These are phyloP conservation scores for Saturnispora besseyi DNA, from an alignment of 805 yeast genomes.

Conservation along the genomic window DNA sequence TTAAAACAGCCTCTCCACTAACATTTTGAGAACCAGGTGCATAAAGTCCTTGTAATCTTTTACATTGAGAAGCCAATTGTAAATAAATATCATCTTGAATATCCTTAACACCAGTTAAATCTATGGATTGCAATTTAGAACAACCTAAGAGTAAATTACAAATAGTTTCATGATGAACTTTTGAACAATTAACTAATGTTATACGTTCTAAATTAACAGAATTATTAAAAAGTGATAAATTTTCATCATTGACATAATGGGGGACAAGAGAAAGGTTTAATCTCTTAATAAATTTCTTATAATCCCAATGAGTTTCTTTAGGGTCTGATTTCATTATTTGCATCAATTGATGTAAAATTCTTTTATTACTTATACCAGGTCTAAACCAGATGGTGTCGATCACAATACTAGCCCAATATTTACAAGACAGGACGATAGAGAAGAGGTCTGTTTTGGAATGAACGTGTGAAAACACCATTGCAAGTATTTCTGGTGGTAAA, in stretches of 20 bases:
- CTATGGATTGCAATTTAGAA: slow-evolving; percentile 70
- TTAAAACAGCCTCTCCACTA: slow-evolving; percentile 52
- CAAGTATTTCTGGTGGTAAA: slow-evolving; percentile 52
- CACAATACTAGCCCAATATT: slow-evolving; percentile 67
- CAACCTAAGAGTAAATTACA: slow-evolving; percentile 55
- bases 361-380: slow-evolving; percentile 53
- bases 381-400: slow-evolving; percentile 83
- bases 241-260: slow-evolving; percentile 53
- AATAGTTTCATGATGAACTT: slow-evolving; percentile 53
- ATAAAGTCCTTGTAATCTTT: slow-evolving; percentile 77
- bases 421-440: slow-evolving; percentile 62
- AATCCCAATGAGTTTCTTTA: slow-evolving; percentile 51
- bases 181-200: slow-evolving; percentile 72
- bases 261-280: slow-evolving; percentile 73
- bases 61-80: slow-evolving; percentile 62
- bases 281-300: slow-evolving; percentile 62
- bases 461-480: slow-evolving; percentile 56
- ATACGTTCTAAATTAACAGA: slow-evolving; percentile 77
- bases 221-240: slow-evolving; percentile 50
- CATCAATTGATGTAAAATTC: slow-evolving; percentile 43
- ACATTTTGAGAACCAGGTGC: slow-evolving; percentile 79
- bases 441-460: slow-evolving; percentile 52
- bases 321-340: slow-evolving; percentile 45
- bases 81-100: slow-evolving; percentile 61
- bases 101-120: slow-evolving; percentile 68